These are phyloP conservation scores for Colletotrichum sp. DNA, from an alignment of 2,329 filamentous ascomycete species.

Conservation along the genomic window DNA sequence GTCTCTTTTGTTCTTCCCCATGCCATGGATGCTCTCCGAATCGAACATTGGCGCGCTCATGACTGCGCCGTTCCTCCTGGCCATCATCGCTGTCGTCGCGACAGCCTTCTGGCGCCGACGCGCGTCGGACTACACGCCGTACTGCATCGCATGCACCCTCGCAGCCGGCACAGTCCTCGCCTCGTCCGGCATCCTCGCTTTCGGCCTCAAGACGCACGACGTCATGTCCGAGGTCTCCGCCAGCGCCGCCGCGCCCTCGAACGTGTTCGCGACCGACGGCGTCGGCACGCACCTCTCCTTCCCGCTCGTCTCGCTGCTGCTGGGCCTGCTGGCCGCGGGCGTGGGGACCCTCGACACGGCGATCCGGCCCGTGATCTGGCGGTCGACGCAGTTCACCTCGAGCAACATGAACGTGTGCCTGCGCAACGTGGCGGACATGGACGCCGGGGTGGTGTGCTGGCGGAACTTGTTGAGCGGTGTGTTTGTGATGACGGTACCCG, in stretches of 20 bases:
- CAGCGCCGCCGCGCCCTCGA: constrained; percentile 18
- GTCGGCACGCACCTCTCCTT: constrained; percentile 37
- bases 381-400: constrained; percentile 55
- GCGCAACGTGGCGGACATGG: constrained; percentile 55
- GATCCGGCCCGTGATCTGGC: constrained; percentile 45
- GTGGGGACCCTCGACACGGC: constrained; percentile 44
- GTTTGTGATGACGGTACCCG: constrained; percentile 48
- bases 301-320: constrained; percentile 47
- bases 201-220: constrained; percentile 47
- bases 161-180: constrained; percentile 41
- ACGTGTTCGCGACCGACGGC: constrained; percentile 31
- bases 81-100: constrained; percentile 34
- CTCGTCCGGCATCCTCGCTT: constrained; percentile 47
- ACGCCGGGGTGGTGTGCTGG: constrained; percentile 44
- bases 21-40: constrained; percentile 45
- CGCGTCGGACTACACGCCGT: constrained; percentile 35
- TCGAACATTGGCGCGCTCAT: constrained; percentile 49
- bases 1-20: constrained; percentile 50
- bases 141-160: constrained; percentile 37
- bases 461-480: constrained; percentile 45
- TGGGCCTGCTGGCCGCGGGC: constrained; percentile 53
- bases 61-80: constrained; percentile 47
- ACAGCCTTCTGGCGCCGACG: constrained; percentile 37
- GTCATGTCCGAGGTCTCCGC: constrained; percentile 34
- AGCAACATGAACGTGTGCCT: constrained; percentile 50